These are phyloP conservation scores for Pythium brachiatum DNA, from an alignment of 352 stramenopile species.

Conservation along the genomic window DNA sequence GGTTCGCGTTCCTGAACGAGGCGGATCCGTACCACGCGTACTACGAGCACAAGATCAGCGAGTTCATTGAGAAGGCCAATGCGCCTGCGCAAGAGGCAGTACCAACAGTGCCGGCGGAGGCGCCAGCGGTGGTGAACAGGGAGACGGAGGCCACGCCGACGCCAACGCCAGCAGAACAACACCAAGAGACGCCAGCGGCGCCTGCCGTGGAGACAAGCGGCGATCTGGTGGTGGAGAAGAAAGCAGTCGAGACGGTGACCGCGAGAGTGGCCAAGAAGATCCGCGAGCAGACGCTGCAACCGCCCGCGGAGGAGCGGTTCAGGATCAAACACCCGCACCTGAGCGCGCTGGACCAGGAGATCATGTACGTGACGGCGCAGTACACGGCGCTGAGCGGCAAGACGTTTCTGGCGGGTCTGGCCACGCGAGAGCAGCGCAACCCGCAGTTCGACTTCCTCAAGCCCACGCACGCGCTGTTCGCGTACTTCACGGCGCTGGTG, in stretches of 20 bases:
- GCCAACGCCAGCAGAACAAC: slow-evolving; percentile 26
- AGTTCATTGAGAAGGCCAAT: slow-evolving; percentile 63
- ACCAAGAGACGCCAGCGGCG: slow-evolving; percentile 27
- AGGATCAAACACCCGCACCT: slow-evolving; percentile 90
- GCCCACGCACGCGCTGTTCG: slow-evolving; percentile 95
- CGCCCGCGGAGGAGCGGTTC: slow-evolving; percentile 69
- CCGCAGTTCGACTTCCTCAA: slow-evolving; percentile 98
- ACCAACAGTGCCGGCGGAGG: slow-evolving; percentile 30
- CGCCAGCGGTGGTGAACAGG: slow-evolving; percentile 3
- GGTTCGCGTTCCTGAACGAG: slow-evolving; percentile 97
- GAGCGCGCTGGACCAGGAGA: slow-evolving; percentile 93
- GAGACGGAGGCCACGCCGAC: neutral
- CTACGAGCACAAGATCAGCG: slow-evolving; percentile 96
- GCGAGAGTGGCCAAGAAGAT: slow-evolving; percentile 90
- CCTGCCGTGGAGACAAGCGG: slow-evolving; percentile 37
- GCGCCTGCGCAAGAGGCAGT: slow-evolving; percentile 13
- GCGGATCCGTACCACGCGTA: slow-evolving; percentile 97
- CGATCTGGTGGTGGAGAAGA: slow-evolving; percentile 79
- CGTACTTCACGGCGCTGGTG: slow-evolving; percentile 98
- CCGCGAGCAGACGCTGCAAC: slow-evolving; percentile 80
- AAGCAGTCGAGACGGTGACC: slow-evolving; percentile 78
- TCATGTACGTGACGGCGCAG: slow-evolving; percentile 98
- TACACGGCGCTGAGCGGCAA: slow-evolving; percentile 95
- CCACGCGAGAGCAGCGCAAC: slow-evolving; percentile 95
- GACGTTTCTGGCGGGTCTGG: slow-evolving; percentile 94